Evolutionary conservation across 768 basidiomycete genomes (phyloP).

Genomic region (Naganishia vishniacii): DNA sequence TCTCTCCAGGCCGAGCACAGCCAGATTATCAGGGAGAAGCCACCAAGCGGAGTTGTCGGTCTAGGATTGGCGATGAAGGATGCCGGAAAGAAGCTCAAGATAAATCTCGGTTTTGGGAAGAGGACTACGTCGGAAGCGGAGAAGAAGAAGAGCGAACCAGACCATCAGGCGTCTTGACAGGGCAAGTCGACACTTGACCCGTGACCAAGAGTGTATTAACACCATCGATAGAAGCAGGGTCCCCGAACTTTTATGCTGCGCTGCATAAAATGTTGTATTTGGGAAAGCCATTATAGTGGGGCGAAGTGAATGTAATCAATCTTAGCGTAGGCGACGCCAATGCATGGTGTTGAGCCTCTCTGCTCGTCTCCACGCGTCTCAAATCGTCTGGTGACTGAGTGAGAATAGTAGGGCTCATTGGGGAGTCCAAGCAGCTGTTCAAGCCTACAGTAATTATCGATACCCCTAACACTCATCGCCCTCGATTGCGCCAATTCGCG

Average conservation of each 20-base stretch:
- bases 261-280: not conserved
- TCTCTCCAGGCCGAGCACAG: slow-evolving; percentile 5
- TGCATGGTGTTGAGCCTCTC: no score
- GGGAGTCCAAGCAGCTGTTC: no score
- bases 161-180: not conserved
- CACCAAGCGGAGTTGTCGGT: slow-evolving; percentile 11
- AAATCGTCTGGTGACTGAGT: no score
- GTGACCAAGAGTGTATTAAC: not conserved
- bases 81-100: slow-evolving; percentile 36
- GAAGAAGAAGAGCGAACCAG: slow-evolving; percentile 10
- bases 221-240: slow-evolving; percentile 5
- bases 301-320: not conserved
- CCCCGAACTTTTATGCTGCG: not conserved
- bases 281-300: not conserved
- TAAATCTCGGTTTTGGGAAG: slow-evolving; percentile 41
- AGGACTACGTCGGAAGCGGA: slow-evolving; percentile 12
- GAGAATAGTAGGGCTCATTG: no score
- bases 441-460: no score
- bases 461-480: no score
- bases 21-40: slow-evolving; percentile 16
- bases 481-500: no score
- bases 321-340: no score
- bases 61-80: slow-evolving; percentile 28
- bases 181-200: not conserved
- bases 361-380: no score